These are phyloP conservation scores for Cubamyces lactineus DNA, from an alignment of 768 basidiomycete species.

Conservation along the genomic window DNA sequence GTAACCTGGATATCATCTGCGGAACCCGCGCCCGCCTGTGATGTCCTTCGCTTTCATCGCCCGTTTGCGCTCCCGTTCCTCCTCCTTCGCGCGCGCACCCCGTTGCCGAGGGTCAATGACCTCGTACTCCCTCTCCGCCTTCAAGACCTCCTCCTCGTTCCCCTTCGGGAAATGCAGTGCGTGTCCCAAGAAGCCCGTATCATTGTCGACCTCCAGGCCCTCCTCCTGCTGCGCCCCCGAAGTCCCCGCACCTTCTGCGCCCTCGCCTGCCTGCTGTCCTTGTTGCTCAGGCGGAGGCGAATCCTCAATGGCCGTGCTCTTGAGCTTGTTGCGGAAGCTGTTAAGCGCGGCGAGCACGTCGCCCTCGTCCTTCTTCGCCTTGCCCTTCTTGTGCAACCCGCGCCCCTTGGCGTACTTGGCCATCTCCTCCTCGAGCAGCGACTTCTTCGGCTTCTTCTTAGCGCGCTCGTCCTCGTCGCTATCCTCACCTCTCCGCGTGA, in stretches of 20 bases:
- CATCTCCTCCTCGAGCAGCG: conserved; percentile 79
- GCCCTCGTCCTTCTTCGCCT: conserved; percentile 64
- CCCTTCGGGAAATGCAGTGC: conserved; percentile 78
- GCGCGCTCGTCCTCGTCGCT: conserved; percentile 54
- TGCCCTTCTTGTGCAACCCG: conserved; percentile 56
- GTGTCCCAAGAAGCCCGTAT: conserved; percentile 75
- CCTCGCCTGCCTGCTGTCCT: conserved; percentile 14
- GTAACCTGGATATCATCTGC: conserved; percentile 21
- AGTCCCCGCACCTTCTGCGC: conserved; percentile 22
- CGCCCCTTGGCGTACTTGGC: conserved; percentile 76
- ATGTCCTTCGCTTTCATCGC: conserved; percentile 31
- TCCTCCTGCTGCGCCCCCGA: conserved; percentile 36
- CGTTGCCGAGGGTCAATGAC: conserved; percentile 84
- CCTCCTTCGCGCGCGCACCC: conserved; percentile 74
- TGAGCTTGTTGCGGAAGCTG: conserved; percentile 73
- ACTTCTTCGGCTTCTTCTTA: conserved; percentile 65
- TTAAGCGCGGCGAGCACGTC: conserved; percentile 69
- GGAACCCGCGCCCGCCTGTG: conserved; percentile 31
- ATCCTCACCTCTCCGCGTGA: conserved; percentile 47
- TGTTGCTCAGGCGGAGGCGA: conserved; percentile 24
- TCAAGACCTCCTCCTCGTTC: conserved; percentile 70
- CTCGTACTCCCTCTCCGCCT: conserved; percentile 86
- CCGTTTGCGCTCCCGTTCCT: conserved; percentile 69
- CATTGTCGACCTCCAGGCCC: conserved; percentile 78
- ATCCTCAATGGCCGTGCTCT: conserved; percentile 38